These are phyloP conservation scores for Hypomyces rosellus DNA, from an alignment of 2,329 filamentous ascomycete genomes.

Conservation along the genomic window DNA sequence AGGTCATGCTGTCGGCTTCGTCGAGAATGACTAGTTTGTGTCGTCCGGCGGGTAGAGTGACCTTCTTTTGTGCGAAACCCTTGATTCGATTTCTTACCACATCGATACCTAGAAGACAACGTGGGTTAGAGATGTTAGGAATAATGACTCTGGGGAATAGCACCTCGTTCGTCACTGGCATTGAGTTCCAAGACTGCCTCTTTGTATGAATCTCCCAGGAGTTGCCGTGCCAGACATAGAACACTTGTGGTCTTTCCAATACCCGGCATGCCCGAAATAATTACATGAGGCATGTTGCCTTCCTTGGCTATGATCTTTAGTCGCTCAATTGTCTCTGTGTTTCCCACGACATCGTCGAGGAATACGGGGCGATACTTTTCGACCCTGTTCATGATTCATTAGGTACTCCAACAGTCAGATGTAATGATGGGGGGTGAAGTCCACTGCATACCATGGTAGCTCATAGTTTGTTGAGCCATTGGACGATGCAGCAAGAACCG, in stretches of 20 bases:
- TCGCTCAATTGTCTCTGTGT: slow-evolving; percentile 94
- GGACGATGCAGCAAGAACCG: slow-evolving; percentile 43
- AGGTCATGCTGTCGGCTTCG: slow-evolving; percentile 97
- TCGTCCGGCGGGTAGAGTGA: slow-evolving; percentile 80
- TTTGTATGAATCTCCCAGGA: slow-evolving; percentile 91
- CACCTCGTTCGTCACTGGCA: slow-evolving; percentile 87
- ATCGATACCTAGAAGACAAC: slow-evolving; percentile 63
- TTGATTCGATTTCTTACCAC: slow-evolving; percentile 97
- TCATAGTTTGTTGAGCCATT: slow-evolving; percentile 58
- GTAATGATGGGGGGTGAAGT: slow-evolving; percentile 1
- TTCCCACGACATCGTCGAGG: slow-evolving; percentile 94
- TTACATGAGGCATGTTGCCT: slow-evolving; percentile 98
- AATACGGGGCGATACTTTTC: slow-evolving; percentile 96
- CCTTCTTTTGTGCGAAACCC: slow-evolving; percentile 97
- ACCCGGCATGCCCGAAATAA: slow-evolving; percentile 98
- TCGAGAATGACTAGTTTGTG: slow-evolving; percentile 98
- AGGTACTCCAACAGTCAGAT: slow-evolving; percentile 8
- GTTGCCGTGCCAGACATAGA: slow-evolving; percentile 82
- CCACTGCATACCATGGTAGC: slow-evolving; percentile 62
- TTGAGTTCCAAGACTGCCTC: slow-evolving; percentile 96
- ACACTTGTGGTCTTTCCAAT: slow-evolving; percentile 98
- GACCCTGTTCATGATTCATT: slow-evolving; percentile 57
- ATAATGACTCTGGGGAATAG: background rate
- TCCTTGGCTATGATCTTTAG: slow-evolving; percentile 98
- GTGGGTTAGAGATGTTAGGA: background rate